Percentiles rank a stretch among this genome's conserved stretches.
Evolutionary conservation across 2,329 filamentous ascomycete species (phyloP).

Genomic region (Penicillium rolfsii): DNA sequence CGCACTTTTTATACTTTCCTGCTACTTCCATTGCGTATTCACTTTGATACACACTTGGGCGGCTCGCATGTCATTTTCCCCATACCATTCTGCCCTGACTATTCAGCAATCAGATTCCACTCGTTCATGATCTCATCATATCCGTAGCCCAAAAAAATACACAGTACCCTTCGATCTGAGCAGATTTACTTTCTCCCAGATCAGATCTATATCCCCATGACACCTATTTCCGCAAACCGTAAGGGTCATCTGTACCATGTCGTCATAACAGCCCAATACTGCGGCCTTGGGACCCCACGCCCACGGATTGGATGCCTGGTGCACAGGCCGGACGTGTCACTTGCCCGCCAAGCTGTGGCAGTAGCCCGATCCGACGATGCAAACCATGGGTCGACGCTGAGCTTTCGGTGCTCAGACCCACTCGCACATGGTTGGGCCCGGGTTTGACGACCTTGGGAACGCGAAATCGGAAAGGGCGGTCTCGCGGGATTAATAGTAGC

Average conservation of each 20-base stretch:
- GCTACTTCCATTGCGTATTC: background rate
- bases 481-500: background rate
- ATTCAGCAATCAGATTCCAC: background rate
- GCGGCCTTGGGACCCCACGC: conserved; percentile 19
- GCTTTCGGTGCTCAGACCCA: conserved; percentile 29
- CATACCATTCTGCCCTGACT: background rate
- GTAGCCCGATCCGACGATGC: conserved; percentile 15
- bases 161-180: background rate
- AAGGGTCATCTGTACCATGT: conserved; percentile 12
- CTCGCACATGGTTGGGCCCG: conserved; percentile 4
- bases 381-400: conserved; percentile 11
- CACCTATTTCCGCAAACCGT: background rate
- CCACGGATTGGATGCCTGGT: conserved; percentile 12
- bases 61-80: background rate
- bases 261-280: conserved; percentile 27
- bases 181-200: background rate
- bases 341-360: conserved; percentile 7
- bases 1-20: background rate
- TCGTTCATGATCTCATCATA: background rate
- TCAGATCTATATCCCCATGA: background rate
- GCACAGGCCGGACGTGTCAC: conserved; percentile 14
- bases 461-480: background rate
- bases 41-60: background rate
- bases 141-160: background rate
- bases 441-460: background rate